Evolutionary conservation across 2,329 filamentous ascomycete species (phyloP).

Genomic region (Tolypocladium nubicola): DNA sequence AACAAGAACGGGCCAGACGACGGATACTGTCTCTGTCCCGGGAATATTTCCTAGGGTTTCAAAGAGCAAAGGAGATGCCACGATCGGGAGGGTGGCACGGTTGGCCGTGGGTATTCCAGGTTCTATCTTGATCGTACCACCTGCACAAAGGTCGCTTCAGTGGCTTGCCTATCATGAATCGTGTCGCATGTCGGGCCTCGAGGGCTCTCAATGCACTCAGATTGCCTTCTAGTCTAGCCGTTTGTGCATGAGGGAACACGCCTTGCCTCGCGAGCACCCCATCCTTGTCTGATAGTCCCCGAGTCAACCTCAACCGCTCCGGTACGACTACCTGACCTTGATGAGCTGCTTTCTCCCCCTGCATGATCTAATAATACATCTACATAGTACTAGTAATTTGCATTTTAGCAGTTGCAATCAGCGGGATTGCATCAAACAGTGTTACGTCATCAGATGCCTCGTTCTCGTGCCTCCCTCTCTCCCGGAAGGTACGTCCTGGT

Average conservation of each 20-base stretch:
- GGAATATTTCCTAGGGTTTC: neutral
- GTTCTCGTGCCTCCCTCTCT: neutral
- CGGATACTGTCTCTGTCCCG: constrained; percentile 7
- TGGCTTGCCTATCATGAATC: no score
- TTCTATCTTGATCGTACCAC: no score
- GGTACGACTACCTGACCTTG: neutral
- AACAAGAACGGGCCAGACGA: neutral
- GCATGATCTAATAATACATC: neutral
- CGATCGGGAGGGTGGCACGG: neutral
- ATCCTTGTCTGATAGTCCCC: neutral
- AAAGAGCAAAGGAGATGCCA: neutral
- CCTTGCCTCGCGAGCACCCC: neutral
- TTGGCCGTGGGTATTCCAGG: neutral
- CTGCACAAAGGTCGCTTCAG: no score
- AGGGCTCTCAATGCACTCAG: no score
- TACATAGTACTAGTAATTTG: no score
- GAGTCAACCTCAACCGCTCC: neutral
- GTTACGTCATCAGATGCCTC: neutral
- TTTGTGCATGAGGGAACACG: no score
- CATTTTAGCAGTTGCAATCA: neutral
- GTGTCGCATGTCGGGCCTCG: neutral
- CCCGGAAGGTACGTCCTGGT: neutral
- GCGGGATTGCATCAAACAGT: neutral
- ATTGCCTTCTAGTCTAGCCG: no score
- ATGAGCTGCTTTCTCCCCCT: neutral